These are phyloP conservation scores for Backusella psychrophila DNA, from an alignment of 192 early-diverging fungal genomes.

Conservation along the genomic window DNA sequence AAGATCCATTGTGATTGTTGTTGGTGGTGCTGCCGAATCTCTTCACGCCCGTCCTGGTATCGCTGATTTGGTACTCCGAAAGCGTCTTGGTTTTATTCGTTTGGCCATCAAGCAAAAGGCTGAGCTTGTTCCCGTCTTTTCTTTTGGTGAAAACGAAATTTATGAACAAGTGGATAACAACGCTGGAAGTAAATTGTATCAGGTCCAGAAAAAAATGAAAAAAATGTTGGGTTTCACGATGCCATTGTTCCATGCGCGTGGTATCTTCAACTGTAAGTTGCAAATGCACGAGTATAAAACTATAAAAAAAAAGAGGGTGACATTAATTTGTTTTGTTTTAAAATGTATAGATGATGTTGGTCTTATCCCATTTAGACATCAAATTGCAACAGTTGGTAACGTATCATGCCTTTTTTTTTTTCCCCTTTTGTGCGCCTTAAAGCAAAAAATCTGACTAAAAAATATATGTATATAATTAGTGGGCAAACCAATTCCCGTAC, in stretches of 20 bases:
- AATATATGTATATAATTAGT: slow-evolving; percentile 32
- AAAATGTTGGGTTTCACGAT: slow-evolving; percentile 68
- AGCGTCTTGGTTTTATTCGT: slow-evolving; percentile 87
- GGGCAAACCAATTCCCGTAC: slow-evolving; percentile 65
- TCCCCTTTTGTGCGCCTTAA: background rate
- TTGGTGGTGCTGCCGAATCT: slow-evolving; percentile 90
- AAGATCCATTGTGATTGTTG: slow-evolving; percentile 75
- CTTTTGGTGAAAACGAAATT: slow-evolving; percentile 93
- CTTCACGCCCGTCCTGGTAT: slow-evolving; percentile 63
- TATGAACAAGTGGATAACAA: slow-evolving; percentile 77
- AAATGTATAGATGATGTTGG: slow-evolving; percentile 49
- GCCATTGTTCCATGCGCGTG: slow-evolving; percentile 81
- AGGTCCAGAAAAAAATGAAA: slow-evolving; percentile 74
- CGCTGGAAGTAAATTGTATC: slow-evolving; percentile 60
- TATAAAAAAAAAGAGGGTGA: background rate
- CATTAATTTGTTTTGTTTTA: slow-evolving; percentile 4
- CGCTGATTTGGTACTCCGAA: slow-evolving; percentile 71
- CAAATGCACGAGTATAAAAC: slow-evolving; percentile 22
- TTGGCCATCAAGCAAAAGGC: slow-evolving; percentile 79
- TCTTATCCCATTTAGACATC: slow-evolving; percentile 49
- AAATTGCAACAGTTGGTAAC: slow-evolving; percentile 41
- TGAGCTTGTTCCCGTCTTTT: slow-evolving; percentile 82
- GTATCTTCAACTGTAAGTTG: slow-evolving; percentile 81
- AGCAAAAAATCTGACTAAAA: background rate
- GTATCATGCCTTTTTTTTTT: background rate